Percentiles rank a stretch among this genome's conserved stretches.
These are phyloP conservation scores for Pseudogymnoascus sp. DNA, from an alignment of 2,329 filamentous ascomycete species.

Conservation along the genomic window DNA sequence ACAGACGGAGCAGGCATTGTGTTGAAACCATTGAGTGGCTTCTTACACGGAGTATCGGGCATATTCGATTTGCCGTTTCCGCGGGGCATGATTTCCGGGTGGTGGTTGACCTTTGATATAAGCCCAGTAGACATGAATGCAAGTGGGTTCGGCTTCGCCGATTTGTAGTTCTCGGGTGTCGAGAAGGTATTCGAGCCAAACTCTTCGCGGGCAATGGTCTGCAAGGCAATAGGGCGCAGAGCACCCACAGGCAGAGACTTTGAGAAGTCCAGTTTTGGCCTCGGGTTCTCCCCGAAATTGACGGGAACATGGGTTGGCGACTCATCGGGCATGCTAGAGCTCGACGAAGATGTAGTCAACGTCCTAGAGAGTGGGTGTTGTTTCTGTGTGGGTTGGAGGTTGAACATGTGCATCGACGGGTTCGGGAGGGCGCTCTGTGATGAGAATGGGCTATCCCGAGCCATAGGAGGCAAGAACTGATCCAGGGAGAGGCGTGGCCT, in stretches of 20 bases:
- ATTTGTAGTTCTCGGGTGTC: slow-evolving; percentile 69
- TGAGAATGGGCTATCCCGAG: slow-evolving; percentile 58
- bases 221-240: slow-evolving; percentile 36
- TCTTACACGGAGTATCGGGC: slow-evolving; percentile 95
- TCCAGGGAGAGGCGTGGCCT: slow-evolving; percentile 71
- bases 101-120: slow-evolving; percentile 87
- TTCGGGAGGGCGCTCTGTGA: slow-evolving; percentile 42
- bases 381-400: slow-evolving; percentile 36
- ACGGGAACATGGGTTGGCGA: slow-evolving; percentile 55
- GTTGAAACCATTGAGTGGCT: slow-evolving; percentile 61
- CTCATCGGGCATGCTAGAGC: slow-evolving; percentile 67
- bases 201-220: slow-evolving; percentile 36
- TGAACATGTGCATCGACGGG: slow-evolving; percentile 44
- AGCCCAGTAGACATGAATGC: slow-evolving; percentile 92
- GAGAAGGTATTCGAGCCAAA: slow-evolving; percentile 45
- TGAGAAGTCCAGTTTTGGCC: slow-evolving; percentile 51
- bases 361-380: slow-evolving; percentile 81
- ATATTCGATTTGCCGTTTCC: slow-evolving; percentile 56
- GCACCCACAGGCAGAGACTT: slow-evolving; percentile 66
- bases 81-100: slow-evolving; percentile 55
- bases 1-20: slow-evolving; percentile 49
- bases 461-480: slow-evolving; percentile 58
- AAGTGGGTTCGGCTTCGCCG: slow-evolving; percentile 65
- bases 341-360: slow-evolving; percentile 78
- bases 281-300: slow-evolving; percentile 45